Percentiles rank a stretch among this genome's conserved stretches.
Conservation (phyloP, 192 early-diverging fungal genomes). For the Jimgerdemannia lactiflua region DNA sequence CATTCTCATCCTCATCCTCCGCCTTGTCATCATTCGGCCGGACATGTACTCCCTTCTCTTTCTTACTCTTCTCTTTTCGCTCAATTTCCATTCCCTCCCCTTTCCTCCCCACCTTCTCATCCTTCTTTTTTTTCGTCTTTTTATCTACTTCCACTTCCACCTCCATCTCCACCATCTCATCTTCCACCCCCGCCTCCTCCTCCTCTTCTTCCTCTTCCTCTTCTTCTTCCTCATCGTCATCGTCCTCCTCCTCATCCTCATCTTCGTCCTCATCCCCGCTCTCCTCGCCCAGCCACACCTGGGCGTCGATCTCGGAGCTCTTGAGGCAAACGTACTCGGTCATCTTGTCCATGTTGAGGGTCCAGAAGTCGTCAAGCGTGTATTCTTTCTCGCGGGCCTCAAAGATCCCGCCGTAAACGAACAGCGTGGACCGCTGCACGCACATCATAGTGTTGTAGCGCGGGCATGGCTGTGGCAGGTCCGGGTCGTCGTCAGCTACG, state of each 20-base stretch:
- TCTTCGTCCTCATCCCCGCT: slow-evolving; percentile 44
- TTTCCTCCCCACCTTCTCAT: slow-evolving; percentile 14
- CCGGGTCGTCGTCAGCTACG: slow-evolving; percentile 25
- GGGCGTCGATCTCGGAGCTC: slow-evolving; percentile 41
- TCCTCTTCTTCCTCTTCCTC: slow-evolving; percentile 50
- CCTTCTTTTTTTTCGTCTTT: slow-evolving; percentile 22
- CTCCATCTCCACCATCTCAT: slow-evolving; percentile 8
- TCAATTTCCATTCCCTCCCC: slow-evolving; percentile 24
- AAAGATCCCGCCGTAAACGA: slow-evolving; percentile 64
- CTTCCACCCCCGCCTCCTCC: slow-evolving; percentile 12
- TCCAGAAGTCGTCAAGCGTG: slow-evolving; percentile 61
- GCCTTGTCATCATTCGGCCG: not conserved
- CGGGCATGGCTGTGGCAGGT: slow-evolving; percentile 45
- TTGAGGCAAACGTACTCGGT: slow-evolving; percentile 51
- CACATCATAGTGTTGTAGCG: slow-evolving; percentile 70
- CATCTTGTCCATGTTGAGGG: slow-evolving; percentile 64
- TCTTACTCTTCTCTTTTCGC: not conserved
- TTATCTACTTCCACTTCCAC: slow-evolving; percentile 31
- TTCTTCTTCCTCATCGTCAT: slow-evolving; percentile 37
- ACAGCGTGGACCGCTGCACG: slow-evolving; percentile 48
- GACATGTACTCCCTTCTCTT: not conserved
- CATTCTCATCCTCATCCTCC: not conserved
- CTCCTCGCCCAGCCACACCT: slow-evolving; percentile 48
- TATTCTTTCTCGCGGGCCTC: slow-evolving; percentile 60
- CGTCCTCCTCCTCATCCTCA: slow-evolving; percentile 44